These are phyloP conservation scores for Venturia pyrina DNA, from an alignment of 2,329 filamentous ascomycete species.

Conservation along the genomic window DNA sequence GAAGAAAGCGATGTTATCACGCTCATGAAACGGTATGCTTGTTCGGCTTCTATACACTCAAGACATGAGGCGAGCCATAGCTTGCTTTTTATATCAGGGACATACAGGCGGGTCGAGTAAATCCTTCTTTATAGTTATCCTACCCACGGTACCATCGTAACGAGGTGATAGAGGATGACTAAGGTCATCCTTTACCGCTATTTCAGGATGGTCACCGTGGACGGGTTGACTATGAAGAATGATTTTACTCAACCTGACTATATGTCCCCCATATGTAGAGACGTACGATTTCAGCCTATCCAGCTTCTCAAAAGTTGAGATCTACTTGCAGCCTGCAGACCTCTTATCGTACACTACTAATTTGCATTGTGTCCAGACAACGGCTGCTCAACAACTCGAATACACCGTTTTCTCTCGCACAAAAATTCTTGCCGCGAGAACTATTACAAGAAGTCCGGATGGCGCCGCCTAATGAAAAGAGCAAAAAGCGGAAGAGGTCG, in stretches of 20 bases:
- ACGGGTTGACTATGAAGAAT: too few species aligned
- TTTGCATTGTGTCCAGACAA: slow-evolving; percentile 50
- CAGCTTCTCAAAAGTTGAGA: too few species aligned
- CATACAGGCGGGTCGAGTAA: too few species aligned
- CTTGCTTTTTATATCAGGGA: slow-evolving; percentile 14
- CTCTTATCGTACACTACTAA: slow-evolving; percentile 13
- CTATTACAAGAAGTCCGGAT: slow-evolving; percentile 73
- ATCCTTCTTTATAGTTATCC: too few species aligned
- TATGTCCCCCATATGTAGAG: too few species aligned
- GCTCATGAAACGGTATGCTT: slow-evolving; percentile 68
- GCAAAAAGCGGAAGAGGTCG: slow-evolving; percentile 30
- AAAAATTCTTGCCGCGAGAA: slow-evolving; percentile 71
- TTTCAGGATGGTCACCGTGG: too few species aligned
- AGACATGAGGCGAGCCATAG: background rate
- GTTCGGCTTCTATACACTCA: background rate
- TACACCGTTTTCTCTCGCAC: slow-evolving; percentile 79
- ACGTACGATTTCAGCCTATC: too few species aligned
- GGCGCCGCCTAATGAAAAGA: slow-evolving; percentile 45
- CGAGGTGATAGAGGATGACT: too few species aligned
- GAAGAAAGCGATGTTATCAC: slow-evolving; percentile 76
- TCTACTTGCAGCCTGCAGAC: background rate
- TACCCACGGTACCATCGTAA: too few species aligned
- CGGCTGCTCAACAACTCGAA: slow-evolving; percentile 60
- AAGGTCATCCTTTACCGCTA: too few species aligned
- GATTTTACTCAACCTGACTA: too few species aligned